Evolutionary conservation across 495 filamentous ascomycete species (phyloP).

Genomic region (Hypoxylon subgilvum): DNA sequence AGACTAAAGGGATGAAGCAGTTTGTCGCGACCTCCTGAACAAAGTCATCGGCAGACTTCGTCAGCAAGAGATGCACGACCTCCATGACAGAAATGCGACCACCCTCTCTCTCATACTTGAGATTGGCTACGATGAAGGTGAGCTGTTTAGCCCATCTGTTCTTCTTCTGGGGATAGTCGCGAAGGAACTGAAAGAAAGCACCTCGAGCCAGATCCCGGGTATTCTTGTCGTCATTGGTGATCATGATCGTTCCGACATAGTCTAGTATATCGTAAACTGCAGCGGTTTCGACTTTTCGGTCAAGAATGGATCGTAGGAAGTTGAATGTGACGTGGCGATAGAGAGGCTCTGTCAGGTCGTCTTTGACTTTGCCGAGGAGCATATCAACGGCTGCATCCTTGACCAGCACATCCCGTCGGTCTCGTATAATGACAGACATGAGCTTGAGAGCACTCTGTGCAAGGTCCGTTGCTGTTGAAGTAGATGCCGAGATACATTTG

Average conservation of each 20-base stretch:
- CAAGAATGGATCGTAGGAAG: conserved; percentile 84
- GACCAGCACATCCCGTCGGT: conserved; percentile 72
- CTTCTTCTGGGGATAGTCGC: conserved; percentile 91
- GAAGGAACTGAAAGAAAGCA: conserved; percentile 89
- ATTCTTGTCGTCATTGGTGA: conserved; percentile 87
- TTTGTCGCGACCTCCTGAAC: conserved; percentile 79
- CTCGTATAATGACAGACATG: conserved; percentile 81
- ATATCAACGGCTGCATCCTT: conserved; percentile 84
- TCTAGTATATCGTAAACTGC: conserved; percentile 91
- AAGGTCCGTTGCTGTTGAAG: conserved; percentile 78
- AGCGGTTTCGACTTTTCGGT: conserved; percentile 81
- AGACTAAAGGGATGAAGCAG: conserved; percentile 85
- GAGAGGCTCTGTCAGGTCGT: conserved; percentile 91
- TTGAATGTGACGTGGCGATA: conserved; percentile 91
- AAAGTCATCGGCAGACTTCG: conserved; percentile 78
- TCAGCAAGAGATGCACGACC: conserved; percentile 78
- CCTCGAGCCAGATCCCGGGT: conserved; percentile 86
- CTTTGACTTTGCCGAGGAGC: conserved; percentile 78
- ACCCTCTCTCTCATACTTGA: conserved; percentile 85
- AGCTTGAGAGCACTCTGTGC: conserved; percentile 87
- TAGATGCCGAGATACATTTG: conserved; percentile 66
- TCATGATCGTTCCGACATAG: conserved; percentile 88
- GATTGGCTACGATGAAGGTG: conserved; percentile 83
- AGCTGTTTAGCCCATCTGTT: conserved; percentile 87
- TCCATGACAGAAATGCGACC: conserved; percentile 93